Conservation (phyloP, 192 early-diverging fungal species). For the Backusella australiensis region DNA sequence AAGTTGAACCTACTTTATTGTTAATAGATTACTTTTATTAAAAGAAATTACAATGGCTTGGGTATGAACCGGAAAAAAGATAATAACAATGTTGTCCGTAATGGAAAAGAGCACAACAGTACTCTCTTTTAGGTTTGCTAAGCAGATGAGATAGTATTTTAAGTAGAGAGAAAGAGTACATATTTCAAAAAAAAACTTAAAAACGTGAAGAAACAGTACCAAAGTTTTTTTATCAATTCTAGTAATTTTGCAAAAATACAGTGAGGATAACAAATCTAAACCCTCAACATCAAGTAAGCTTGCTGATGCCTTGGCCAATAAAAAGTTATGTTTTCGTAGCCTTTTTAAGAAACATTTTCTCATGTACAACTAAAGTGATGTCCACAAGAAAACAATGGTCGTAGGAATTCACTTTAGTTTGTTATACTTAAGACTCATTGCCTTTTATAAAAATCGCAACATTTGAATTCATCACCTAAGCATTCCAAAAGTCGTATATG, state of each 20-base stretch:
- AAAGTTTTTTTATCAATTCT: background rate
- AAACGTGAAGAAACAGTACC: background rate
- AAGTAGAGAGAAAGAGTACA: background rate
- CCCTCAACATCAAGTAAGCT: background rate
- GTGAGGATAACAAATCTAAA: background rate
- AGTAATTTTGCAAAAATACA: background rate
- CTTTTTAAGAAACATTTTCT: background rate
- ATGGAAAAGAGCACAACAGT: background rate
- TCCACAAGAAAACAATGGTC: background rate
- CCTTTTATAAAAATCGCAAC: background rate
- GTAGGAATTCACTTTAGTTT: background rate
- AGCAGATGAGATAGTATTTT: background rate
- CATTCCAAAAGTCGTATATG: background rate
- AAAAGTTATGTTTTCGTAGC: background rate
- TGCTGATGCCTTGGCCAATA: background rate
- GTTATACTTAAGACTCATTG: background rate
- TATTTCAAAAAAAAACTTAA: background rate
- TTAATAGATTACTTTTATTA: conserved; percentile 15
- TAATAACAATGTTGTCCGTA: background rate
- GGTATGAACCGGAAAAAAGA: background rate
- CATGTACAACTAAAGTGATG: background rate
- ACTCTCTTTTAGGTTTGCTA: background rate
- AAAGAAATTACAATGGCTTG: background rate
- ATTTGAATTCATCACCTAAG: background rate
- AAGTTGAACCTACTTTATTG: conserved; percentile 59